Evolutionary conservation across 805 yeast genomes (phyloP), one percentile per base, ranked within the genome.

Genomic region (Candida verbasci): DNA sequence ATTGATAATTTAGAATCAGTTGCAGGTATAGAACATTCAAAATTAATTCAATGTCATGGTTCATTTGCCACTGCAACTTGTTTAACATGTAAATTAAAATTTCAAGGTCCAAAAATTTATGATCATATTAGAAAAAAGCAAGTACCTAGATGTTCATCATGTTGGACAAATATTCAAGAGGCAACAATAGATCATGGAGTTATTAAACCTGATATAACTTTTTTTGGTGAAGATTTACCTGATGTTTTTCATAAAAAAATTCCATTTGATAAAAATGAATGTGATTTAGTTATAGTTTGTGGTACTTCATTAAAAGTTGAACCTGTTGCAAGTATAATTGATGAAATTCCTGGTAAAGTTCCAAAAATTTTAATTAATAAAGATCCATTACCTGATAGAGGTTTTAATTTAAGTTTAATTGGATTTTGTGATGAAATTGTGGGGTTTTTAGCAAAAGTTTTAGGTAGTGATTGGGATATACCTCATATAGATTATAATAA

Each of bases 121-220:
- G 74, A 80, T 1, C 58, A 60, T 4, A 65, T 76, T 31, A 77
- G 84, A 42, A 58, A 54, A 18, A 55, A 62, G 52, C 53, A 69
- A 59, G 52, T 61, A 3, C 82, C 89, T 1, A 62, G 70, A 25
- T 88, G 96, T 41, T 60, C 63, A 2, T 50, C 49, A 37, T 67
- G 73, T 41, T 34, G 44, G 16, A 40, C 44, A 18, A 22, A 17
- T 20, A 18, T 33, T 25, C 38, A 56, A 31, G 37, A 42, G 8
- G 48, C 44, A 30, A 35, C 53, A 6, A 40, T 59, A 34, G 53
- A 55, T 32, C 54, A 47, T 37, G 62, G 65, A 11, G 89, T 66
- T 70, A 84, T 65, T 86, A 88, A 88, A 52, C 95, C 95, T 1
- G 95, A 87, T 54, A 88, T 93, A 42, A 95, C 91, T 29, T 75